A percentile compares a stretch with the other conserved stretches of the same genome.
phyloP scores from a whole-genome alignment of 106 monocot genomes.

The Apostasia shenzhenica region DNA sequence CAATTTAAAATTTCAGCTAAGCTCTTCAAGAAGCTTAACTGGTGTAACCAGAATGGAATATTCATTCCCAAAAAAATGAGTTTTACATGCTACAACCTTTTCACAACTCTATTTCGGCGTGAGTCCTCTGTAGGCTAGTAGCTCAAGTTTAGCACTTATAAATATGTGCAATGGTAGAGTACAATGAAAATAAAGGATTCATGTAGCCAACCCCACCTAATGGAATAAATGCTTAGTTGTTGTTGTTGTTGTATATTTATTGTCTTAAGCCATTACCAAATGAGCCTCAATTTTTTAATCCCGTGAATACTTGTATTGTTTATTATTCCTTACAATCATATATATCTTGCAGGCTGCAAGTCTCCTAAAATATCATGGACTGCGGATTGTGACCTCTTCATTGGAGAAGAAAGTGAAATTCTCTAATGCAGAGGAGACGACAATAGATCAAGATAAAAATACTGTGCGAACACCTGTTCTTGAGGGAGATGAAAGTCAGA shows the following conservation, averaged over 20 bases:
- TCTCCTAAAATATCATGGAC: slow-evolving; percentile 42
- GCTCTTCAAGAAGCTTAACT: no score
- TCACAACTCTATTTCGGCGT: no score
- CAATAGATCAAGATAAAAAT: not conserved
- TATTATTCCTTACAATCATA: not conserved
- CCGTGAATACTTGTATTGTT: not conserved
- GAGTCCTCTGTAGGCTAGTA: no score
- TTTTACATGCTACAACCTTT: no score
- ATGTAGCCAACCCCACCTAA: no score
- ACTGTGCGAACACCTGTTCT: not conserved
- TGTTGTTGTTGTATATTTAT: not conserved
- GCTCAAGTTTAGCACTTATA: no score
- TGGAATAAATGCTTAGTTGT: not conserved
- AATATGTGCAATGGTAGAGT: no score
- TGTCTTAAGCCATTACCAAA: not conserved
- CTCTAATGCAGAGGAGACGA: slow-evolving; percentile 5
- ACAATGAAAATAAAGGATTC: no score
- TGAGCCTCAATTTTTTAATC: not conserved
- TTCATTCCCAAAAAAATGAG: no score
- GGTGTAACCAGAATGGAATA: no score
- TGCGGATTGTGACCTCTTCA: slow-evolving; percentile 74
- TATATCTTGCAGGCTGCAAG: slow-evolving; percentile 31
- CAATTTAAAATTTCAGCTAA: no score
- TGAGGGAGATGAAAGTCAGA: slow-evolving; percentile 8
- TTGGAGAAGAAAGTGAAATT: slow-evolving; percentile 40